Evolutionary conservation across 78 protist genomes (phyloP).

Genomic region (Capsaspora owczarzaki): DNA sequence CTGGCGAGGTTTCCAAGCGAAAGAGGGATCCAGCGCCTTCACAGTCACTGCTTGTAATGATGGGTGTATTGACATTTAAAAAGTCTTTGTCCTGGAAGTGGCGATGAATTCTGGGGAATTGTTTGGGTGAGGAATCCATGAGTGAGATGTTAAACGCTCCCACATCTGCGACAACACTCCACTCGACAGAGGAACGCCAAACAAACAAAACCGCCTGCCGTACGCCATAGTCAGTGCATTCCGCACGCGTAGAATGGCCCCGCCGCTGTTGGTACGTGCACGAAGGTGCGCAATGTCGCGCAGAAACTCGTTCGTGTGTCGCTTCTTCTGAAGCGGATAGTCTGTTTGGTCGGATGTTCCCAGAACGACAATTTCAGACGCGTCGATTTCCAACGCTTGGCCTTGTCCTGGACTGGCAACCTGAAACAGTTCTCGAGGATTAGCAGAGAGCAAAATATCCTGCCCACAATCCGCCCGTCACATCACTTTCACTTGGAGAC

Average conservation of each 20-base stretch:
- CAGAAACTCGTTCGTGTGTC: slow-evolving; percentile 74
- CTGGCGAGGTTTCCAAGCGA: not conserved
- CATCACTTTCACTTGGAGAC: not conserved
- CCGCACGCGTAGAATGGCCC: slow-evolving; percentile 60
- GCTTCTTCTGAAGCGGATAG: slow-evolving; percentile 78
- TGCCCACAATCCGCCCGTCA: not conserved
- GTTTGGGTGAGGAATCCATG: too few relatives aligned
- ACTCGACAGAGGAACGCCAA: too few relatives aligned
- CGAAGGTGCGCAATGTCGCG: slow-evolving; percentile 78
- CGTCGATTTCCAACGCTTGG: not conserved
- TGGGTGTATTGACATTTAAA: slow-evolving; percentile 55
- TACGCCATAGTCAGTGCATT: slow-evolving; percentile 22
- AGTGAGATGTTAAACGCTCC: too few relatives aligned
- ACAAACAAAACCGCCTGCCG: not conserved
- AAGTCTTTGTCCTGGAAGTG: slow-evolving; percentile 3
- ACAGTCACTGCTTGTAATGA: slow-evolving; percentile 68
- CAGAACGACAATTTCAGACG: not conserved
- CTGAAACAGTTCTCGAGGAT: not conserved
- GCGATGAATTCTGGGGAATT: not conserved
- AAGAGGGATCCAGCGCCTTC: slow-evolving; percentile 78
- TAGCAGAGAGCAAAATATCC: not conserved
- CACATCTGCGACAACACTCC: too few relatives aligned
- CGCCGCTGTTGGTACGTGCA: slow-evolving; percentile 52
- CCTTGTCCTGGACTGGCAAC: not conserved
- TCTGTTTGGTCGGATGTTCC: not conserved